Evolutionary conservation across 2,329 filamentous ascomycete genomes (phyloP).

Genomic region (Plectosphaerella cucumerina): DNA sequence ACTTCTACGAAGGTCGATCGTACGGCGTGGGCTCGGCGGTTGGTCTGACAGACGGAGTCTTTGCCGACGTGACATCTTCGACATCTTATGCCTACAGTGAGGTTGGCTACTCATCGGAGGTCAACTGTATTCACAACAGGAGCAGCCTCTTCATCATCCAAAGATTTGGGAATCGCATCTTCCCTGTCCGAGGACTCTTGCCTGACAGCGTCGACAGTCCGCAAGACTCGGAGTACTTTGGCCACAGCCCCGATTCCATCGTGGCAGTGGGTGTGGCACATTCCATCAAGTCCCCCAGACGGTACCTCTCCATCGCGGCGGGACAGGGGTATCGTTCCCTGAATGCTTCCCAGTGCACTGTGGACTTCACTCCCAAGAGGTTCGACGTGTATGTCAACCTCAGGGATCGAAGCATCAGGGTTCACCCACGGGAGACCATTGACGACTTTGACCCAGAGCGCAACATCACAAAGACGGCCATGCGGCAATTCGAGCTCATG

Average conservation of each 20-base stretch:
- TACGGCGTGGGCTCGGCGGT: slow-evolving; percentile 20
- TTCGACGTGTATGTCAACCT: slow-evolving; percentile 24
- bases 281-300: slow-evolving; percentile 14
- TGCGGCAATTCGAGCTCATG: slow-evolving; percentile 28
- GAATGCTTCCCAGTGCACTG: slow-evolving; percentile 24
- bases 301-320: slow-evolving; percentile 24
- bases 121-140: slow-evolving; percentile 30
- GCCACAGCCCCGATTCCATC: slow-evolving; percentile 18
- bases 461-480: slow-evolving; percentile 21
- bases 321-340: slow-evolving; percentile 22
- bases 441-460: slow-evolving; percentile 19
- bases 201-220: slow-evolving; percentile 8
- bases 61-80: slow-evolving; percentile 1
- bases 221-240: slow-evolving; percentile 25
- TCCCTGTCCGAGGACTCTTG: slow-evolving; percentile 1
- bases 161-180: slow-evolving; percentile 7
- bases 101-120: slow-evolving; percentile 23
- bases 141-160: slow-evolving; percentile 22
- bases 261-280: slow-evolving; percentile 24
- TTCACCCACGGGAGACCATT: slow-evolving; percentile 15
- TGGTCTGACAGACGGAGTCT: slow-evolving; percentile 13
- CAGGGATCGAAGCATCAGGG: slow-evolving; percentile 20
- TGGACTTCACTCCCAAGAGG: slow-evolving; percentile 20
- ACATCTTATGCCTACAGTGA: slow-evolving; percentile 26
- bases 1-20: slow-evolving; percentile 19